Evolutionary conservation across 495 filamentous ascomycete species (phyloP).

Genomic region (Tetracladium marchalianum): DNA sequence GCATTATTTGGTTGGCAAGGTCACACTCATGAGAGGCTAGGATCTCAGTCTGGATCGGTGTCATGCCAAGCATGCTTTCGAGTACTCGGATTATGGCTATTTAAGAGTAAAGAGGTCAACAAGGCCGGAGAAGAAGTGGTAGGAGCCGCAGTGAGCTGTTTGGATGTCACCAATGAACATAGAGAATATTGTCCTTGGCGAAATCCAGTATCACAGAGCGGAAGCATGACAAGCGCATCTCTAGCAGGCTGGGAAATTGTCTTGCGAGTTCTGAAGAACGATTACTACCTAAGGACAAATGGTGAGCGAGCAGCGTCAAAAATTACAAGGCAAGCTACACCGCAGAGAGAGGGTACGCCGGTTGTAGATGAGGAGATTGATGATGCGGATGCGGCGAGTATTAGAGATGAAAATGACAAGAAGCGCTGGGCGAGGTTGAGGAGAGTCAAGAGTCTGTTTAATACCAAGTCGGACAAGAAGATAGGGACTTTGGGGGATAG

Average conservation of each 20-base stretch:
- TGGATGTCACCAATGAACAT: conserved; percentile 62
- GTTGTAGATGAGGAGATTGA: conserved; percentile 16
- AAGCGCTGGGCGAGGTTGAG: conserved; percentile 42
- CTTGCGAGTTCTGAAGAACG: conserved; percentile 16
- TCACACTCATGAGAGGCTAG: conserved; percentile 41
- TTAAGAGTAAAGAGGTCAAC: conserved; percentile 50
- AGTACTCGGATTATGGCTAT: conserved; percentile 89
- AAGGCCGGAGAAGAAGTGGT: conserved; percentile 37
- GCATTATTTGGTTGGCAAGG: conserved; percentile 83
- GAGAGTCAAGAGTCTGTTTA: conserved; percentile 47
- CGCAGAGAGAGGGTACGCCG: conserved; percentile 10
- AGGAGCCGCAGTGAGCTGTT: conserved; percentile 47
- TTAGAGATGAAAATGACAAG: conserved; percentile 41
- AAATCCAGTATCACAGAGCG: conserved; percentile 45
- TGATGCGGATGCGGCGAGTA: conserved; percentile 31
- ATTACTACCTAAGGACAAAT: conserved; percentile 12
- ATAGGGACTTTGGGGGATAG: neutral
- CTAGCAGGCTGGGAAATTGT: conserved; percentile 19
- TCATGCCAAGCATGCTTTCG: conserved; percentile 79
- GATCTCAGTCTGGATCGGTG: conserved; percentile 46
- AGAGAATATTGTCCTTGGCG: conserved; percentile 79
- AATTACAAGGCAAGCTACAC: neutral
- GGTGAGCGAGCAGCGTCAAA: neutral
- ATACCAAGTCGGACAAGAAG: conserved; percentile 39
- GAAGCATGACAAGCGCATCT: conserved; percentile 1